Conservation (phyloP, 2,329 filamentous ascomycete genomes). For the Aspergillus sp. region DNA sequence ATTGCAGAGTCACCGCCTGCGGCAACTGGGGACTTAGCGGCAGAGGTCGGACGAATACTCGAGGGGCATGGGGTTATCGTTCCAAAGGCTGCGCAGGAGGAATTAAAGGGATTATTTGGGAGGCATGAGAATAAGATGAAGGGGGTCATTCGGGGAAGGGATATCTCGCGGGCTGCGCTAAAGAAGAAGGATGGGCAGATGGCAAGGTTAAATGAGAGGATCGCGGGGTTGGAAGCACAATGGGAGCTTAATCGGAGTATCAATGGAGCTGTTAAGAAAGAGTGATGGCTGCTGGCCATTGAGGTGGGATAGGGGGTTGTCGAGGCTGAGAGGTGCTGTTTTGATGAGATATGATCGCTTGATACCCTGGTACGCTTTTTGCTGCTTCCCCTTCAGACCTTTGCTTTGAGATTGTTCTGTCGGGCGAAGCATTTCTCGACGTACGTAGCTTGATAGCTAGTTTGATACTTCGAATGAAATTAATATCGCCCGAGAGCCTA, state of each 20-base stretch:
- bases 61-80: conserved; percentile 40
- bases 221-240: conserved; percentile 63
- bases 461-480: background rate
- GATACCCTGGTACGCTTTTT: conserved; percentile 14
- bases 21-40: conserved; percentile 26
- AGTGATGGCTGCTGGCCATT: background rate
- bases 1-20: conserved; percentile 24
- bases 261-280: conserved; percentile 44
- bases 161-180: conserved; percentile 66
- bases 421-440: background rate
- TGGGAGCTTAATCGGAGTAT: conserved; percentile 57
- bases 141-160: conserved; percentile 67
- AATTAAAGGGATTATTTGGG: conserved; percentile 52
- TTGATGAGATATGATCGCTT: conserved; percentile 1
- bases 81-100: conserved; percentile 37
- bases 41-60: conserved; percentile 37
- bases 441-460: background rate
- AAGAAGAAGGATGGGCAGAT: conserved; percentile 69
- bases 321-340: conserved; percentile 2
- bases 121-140: conserved; percentile 62
- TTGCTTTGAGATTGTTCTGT: background rate
- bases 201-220: conserved; percentile 67
- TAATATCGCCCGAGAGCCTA: background rate
- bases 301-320: conserved; percentile 19
- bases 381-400: background rate